Percentiles rank a stretch among this genome's conserved stretches.
Conservation (phyloP, 1,139 yeast species). For the Sugiyamaella sp. region DNA sequence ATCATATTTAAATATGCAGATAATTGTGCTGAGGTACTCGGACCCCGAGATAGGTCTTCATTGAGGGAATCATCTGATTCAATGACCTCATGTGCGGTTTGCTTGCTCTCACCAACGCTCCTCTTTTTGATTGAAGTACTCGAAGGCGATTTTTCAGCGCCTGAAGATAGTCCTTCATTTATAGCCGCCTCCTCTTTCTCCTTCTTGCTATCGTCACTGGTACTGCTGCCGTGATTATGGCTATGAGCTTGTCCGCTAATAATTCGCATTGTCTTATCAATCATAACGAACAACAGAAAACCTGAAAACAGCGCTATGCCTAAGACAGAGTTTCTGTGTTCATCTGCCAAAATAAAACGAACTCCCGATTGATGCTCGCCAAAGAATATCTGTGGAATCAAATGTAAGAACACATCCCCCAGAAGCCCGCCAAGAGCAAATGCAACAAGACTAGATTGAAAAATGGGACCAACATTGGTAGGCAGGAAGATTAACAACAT, state of each 20-base stretch:
- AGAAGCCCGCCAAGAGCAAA: conserved; percentile 72
- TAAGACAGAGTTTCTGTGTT: conserved; percentile 50
- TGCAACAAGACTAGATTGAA: conserved; percentile 56
- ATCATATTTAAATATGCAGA: conserved; percentile 65
- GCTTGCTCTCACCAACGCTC: conserved; percentile 33
- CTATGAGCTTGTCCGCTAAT: conserved; percentile 46
- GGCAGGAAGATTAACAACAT: conserved; percentile 54
- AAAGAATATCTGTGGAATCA: conserved; percentile 63
- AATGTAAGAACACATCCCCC: conserved; percentile 68
- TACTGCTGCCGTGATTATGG: conserved; percentile 40
- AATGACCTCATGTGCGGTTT: conserved; percentile 32
- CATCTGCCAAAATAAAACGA: conserved; percentile 52
- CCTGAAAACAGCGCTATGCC: conserved; percentile 60
- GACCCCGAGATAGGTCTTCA: neutral
- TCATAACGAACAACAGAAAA: conserved; percentile 54
- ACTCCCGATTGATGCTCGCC: conserved; percentile 49
- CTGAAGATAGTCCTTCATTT: conserved; percentile 9
- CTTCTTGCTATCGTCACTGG: conserved; percentile 31
- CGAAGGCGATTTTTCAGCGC: conserved; percentile 24
- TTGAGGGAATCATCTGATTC: neutral
- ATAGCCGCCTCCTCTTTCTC: conserved; percentile 23
- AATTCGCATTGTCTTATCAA: conserved; percentile 60
- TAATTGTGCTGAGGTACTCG: conserved; percentile 38
- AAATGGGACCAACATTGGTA: conserved; percentile 49
- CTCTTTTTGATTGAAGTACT: conserved; percentile 34